Conservation (phyloP, 495 filamentous ascomycete species). For the Xylaria flabelliformis region DNA sequence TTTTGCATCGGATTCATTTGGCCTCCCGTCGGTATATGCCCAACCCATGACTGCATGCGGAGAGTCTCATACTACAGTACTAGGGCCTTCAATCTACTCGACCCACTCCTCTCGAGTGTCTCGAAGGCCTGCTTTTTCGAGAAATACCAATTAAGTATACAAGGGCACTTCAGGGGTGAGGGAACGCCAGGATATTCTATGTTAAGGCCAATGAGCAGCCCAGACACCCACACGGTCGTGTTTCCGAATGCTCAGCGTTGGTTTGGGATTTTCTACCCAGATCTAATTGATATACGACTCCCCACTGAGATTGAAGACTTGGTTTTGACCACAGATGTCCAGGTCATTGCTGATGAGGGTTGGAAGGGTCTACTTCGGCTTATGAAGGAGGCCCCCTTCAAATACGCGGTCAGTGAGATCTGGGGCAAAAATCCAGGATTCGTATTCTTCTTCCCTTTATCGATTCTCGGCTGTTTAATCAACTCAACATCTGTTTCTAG, state of each 20-base stretch:
- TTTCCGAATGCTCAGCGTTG: not conserved
- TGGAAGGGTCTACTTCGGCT: not conserved
- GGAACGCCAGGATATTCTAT: not conserved
- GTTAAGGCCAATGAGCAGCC: not conserved
- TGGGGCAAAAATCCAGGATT: not conserved
- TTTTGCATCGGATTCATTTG: not conserved
- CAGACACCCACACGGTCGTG: not conserved
- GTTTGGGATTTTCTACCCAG: not conserved
- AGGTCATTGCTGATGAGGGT: not conserved
- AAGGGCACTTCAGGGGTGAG: not conserved
- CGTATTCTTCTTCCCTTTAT: not conserved
- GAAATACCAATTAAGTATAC: fast-evolving
- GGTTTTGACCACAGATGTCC: not conserved
- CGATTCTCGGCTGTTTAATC: not conserved
- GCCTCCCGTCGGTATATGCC: not conserved
- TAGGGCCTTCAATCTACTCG: not conserved
- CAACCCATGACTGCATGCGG: not conserved
- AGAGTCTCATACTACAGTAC: not conserved
- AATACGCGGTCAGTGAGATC: not conserved
- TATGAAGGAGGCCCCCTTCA: not conserved
- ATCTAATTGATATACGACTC: not conserved
- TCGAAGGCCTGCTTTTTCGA: not conserved
- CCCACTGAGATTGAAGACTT: not conserved
- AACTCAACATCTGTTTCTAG: not conserved
- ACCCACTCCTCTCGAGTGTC: not conserved